phyloP scores from a whole-genome alignment of 768 basidiomycete species.

The Steccherinum ochraceum region DNA sequence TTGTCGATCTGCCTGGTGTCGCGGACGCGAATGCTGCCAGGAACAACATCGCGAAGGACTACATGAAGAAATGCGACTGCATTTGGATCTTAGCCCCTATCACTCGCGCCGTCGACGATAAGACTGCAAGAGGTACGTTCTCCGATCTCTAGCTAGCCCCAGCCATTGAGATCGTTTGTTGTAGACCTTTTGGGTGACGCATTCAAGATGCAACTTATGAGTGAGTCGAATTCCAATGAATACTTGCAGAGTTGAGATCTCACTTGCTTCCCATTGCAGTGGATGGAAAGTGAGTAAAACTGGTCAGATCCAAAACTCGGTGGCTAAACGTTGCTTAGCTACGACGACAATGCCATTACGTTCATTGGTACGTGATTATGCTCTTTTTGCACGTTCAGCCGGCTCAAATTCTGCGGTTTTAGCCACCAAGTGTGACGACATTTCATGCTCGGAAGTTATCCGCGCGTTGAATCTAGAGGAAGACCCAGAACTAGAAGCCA shows the following conservation, averaged over 20 bases:
- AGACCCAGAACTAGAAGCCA: slow-evolving; percentile 44
- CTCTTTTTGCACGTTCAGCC: neutral
- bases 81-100: slow-evolving; percentile 68
- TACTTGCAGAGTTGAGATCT: neutral
- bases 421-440: slow-evolving; percentile 62
- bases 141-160: neutral
- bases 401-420: neutral
- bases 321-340: slow-evolving; percentile 26
- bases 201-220: slow-evolving; percentile 57
- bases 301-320: neutral
- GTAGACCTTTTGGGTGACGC: slow-evolving; percentile 58
- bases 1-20: slow-evolving; percentile 64
- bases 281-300: slow-evolving; percentile 49
- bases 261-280: neutral
- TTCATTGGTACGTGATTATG: slow-evolving; percentile 43
- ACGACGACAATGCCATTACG: slow-evolving; percentile 52
- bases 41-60: slow-evolving; percentile 56
- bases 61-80: slow-evolving; percentile 60
- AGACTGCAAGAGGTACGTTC: slow-evolving; percentile 47
- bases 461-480: slow-evolving; percentile 42
- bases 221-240: slow-evolving; percentile 26
- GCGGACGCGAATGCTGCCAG: slow-evolving; percentile 62
- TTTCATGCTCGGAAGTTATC: slow-evolving; percentile 55
- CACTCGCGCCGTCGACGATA: slow-evolving; percentile 57
- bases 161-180: no score